Evolutionary conservation across 2,329 filamentous ascomycete genomes (phyloP).

Genomic region (Colletotrichum sp.): DNA sequence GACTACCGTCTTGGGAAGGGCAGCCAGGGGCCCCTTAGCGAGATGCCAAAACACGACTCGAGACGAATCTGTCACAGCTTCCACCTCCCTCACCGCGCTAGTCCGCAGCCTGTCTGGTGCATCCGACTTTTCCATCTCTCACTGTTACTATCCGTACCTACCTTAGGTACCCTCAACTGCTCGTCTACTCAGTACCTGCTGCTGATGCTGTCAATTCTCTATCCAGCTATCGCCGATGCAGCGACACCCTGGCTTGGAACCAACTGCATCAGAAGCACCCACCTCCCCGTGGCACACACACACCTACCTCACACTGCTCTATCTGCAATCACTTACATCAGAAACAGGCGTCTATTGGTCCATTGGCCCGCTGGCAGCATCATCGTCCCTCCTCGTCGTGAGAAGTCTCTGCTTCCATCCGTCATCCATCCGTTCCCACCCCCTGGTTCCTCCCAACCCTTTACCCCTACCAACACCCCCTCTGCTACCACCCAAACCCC

Average conservation of each 20-base stretch:
- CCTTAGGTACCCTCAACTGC: not conserved
- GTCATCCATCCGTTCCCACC: constrained; percentile 12
- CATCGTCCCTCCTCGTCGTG: not conserved
- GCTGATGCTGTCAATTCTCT: not conserved
- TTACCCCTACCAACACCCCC: not conserved
- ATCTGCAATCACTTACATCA: not conserved
- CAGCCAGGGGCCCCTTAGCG: constrained; percentile 18
- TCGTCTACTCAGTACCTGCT: not conserved
- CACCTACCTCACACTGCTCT: not conserved
- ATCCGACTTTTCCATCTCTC: not conserved
- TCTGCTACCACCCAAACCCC: not conserved
- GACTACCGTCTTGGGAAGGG: constrained; percentile 4
- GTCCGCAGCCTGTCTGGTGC: not conserved
- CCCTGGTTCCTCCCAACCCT: constrained; percentile 6
- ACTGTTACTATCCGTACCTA: not conserved
- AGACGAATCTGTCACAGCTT: constrained; percentile 55
- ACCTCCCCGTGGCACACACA: not conserved
- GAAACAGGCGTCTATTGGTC: not conserved
- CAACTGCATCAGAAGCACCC: not conserved
- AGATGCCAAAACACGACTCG: constrained; percentile 49
- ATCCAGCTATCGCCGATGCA: not conserved
- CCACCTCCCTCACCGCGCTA: constrained; percentile 6
- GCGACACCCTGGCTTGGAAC: not conserved
- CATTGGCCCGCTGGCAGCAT: constrained; percentile 5
- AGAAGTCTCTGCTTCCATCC: not conserved